These are phyloP conservation scores for Phytopythium vexans DNA, from an alignment of 352 stramenopile genomes.

Conservation along the genomic window DNA sequence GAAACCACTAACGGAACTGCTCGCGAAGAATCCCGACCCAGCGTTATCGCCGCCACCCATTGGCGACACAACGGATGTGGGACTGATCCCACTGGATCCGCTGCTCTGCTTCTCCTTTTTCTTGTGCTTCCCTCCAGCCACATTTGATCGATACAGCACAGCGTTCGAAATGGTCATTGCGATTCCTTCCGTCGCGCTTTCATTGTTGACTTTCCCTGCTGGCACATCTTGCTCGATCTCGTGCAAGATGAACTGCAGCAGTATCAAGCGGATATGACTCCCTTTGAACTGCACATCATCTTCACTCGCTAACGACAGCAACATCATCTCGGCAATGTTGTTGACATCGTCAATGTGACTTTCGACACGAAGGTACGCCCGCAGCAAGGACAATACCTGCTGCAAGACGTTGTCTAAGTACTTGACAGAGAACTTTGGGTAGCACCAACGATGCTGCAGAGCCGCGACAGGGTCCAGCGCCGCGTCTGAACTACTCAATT, in stretches of 20 bases:
- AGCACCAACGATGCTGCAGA: constrained; percentile 49
- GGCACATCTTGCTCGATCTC: constrained; percentile 41
- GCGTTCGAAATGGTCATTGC: constrained; percentile 40
- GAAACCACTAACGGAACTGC: constrained; percentile 7
- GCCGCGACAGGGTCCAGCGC: constrained; percentile 17
- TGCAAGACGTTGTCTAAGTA: constrained; percentile 48
- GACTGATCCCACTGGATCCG: constrained; percentile 6
- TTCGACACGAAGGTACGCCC: constrained; percentile 48
- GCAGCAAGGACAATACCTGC: constrained; percentile 35
- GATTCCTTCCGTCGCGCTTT: constrained; percentile 8
- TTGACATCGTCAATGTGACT: constrained; percentile 54
- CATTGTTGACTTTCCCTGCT: background rate
- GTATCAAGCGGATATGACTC: constrained; percentile 31
- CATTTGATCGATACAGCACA: constrained; percentile 24
- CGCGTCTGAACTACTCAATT: constrained; percentile 44
- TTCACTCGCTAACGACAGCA: constrained; percentile 46
- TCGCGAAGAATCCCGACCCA: background rate
- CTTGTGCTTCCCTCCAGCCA: constrained; percentile 14
- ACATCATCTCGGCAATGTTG: constrained; percentile 34
- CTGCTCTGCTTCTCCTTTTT: constrained; percentile 35
- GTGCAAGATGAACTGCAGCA: constrained; percentile 56
- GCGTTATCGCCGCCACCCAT: background rate
- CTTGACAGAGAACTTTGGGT: constrained; percentile 36
- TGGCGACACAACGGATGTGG: constrained; percentile 5
- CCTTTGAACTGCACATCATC: constrained; percentile 16